Base-by-base conservation (phyloP, 148 eudicot species). In the Linanthus parryae region DNA sequence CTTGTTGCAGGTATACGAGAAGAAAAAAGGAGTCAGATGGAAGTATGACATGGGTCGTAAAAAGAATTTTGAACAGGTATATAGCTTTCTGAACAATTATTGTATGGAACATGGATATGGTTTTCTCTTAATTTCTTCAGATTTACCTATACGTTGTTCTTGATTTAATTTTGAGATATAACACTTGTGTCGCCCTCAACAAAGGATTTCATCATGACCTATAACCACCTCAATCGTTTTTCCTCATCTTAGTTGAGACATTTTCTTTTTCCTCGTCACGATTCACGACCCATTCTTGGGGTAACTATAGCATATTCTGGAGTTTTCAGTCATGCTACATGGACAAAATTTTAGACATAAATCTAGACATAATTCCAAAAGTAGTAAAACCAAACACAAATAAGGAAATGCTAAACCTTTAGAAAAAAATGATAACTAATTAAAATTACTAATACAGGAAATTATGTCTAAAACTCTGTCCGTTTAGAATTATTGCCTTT, bases 1-100 rank as follows among this genome's bases (percentile, higher is more conserved):
- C 68, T 10, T 63, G 38, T 59, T 66, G 24, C 84, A 90, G 97
- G 88, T 85, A 44, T 67, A 85, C 69, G 95, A 83, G 72, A 90
- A 90, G 77, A 85, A 66, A 67, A 72, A 72, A 46, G 57, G 58
- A 40, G 70, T 57, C 41, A 52, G 65, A 44, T 90, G 97, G 97
- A 90, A 83, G 76, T 90, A 90, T 30, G 95, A 90, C 76, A 48
- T 90, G 59, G 95, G 95, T 29, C 54, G 85, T 75, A 75, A 59
- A 67, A 65, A 57, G 52, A 90, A 90, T 49, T 73, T 90, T 51
- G 83, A 85, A 67, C 92, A 90, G 97, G 97, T 90, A 51, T 17
- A 26, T n/a, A 48, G 10, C 53, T 48, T 13, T 28, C 1, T 48
- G 36, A 16, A 1, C 14, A 2, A 19, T 24, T 5, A n/a, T 6